Evolutionary conservation across 805 yeast species (phyloP), one percentile per base, ranked within the genome.

Genomic region (Wickerhamiella lipophila): DNA sequence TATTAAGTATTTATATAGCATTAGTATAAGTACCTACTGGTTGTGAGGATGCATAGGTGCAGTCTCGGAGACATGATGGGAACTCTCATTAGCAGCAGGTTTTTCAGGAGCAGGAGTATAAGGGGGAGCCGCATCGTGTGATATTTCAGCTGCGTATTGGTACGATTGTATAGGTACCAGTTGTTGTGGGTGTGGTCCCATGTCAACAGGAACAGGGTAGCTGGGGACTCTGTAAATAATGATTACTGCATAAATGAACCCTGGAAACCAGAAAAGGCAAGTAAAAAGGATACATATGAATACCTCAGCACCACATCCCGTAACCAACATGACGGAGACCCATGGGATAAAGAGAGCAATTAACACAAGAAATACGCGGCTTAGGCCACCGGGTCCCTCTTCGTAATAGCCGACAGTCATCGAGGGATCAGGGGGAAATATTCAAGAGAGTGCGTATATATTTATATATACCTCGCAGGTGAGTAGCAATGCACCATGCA

Each of bases 191-290:
- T 29, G 15, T 6, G 15, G 38, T 6, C 38, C 38, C 21, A 19
- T 15, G 11, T 19, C 38, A 15, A 32, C 11, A 15, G 38, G 38
- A n/a, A 19, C 38, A 32, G 12, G 21, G 15, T 18, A 32, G 5
- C 15, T 15, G 38, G 38, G 38, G 11, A 15, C 38, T n/a, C 16
- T 4, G 6, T 19, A 9, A 12, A 36, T 36, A 12, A 36, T 6
- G 11, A 5, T 19, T 6, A 36, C n/a, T 5, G 41, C 41, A 16
- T 36, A 36, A 6, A 36, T 5, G 15, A 36, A 11, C 4, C 41
- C 41, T 5, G 41, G 41, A 15, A 36, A 19, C 26, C 26, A 36
- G 26, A 36, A 36, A 22, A 36, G 41, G 7, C 41, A 36, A 36
- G 41, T 36, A 25, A 36, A 36, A 12, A 36, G 41, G 7, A 36